Percentiles rank a stretch among this genome's conserved stretches.
Conservation (phyloP, 2,329 filamentous ascomycete species). For the Pezicula carpinea region DNA sequence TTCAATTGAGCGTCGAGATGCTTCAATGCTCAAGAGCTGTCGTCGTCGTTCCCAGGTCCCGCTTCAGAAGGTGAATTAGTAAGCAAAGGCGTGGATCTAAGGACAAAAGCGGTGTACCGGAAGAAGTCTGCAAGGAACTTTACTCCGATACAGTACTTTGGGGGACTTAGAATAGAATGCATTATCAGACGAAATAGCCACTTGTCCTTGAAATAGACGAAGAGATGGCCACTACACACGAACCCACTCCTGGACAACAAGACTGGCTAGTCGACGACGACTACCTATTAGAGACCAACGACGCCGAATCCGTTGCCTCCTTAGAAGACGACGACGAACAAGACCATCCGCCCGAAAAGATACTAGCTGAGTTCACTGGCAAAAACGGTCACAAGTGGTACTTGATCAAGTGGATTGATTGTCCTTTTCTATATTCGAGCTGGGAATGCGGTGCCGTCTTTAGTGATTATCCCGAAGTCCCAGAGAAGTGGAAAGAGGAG, state of each 20-base stretch:
- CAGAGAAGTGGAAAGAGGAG: conserved; percentile 24
- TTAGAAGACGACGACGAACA: conserved; percentile 27
- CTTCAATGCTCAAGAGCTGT: conserved; percentile 6
- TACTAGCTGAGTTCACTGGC: conserved; percentile 22
- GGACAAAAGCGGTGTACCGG: conserved; percentile 5
- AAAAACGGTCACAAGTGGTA: conserved; percentile 24
- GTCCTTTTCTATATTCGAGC: conserved; percentile 25
- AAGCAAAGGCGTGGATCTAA: conserved; percentile 6
- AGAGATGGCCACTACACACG: conserved; percentile 17
- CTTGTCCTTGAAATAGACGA: conserved; percentile 19
- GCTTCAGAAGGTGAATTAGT: conserved; percentile 8
- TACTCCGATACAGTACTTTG: too few species aligned
- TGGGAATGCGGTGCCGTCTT: conserved; percentile 26
- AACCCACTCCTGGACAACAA: conserved; percentile 1
- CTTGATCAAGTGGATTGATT: conserved; percentile 30
- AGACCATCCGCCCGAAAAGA: conserved; percentile 25
- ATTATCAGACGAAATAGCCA: conserved; percentile 12
- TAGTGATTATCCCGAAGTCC: conserved; percentile 16
- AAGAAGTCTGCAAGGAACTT: not conserved
- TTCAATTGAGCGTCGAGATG: conserved; percentile 21
- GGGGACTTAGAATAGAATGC: too few species aligned
- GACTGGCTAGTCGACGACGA: conserved; percentile 17
- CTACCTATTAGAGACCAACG: conserved; percentile 18
- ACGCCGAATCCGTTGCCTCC: conserved; percentile 26
- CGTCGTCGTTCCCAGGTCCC: conserved; percentile 6